These are phyloP conservation scores for Achaetomium macrosporum DNA, from an alignment of 2,329 filamentous ascomycete genomes.

Conservation along the genomic window DNA sequence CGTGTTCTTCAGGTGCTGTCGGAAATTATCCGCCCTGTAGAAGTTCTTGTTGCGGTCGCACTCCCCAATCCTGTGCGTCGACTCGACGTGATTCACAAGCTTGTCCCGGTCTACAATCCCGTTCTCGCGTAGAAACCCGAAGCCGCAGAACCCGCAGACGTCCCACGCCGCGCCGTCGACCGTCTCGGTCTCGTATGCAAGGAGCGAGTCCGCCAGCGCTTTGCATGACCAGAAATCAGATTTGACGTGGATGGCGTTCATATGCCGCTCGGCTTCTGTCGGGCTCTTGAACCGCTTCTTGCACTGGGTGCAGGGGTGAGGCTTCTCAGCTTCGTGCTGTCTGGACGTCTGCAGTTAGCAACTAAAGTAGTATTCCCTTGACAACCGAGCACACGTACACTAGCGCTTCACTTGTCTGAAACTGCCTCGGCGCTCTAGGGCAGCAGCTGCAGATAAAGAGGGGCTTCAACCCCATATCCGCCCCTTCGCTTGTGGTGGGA, in stretches of 20 bases:
- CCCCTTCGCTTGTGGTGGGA: background rate
- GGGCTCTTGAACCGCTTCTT: conserved; percentile 24
- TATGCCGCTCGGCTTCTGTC: conserved; percentile 23
- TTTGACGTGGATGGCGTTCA: conserved; percentile 25
- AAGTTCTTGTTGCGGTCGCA: conserved; percentile 24
- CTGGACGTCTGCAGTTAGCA: conserved; percentile 1
- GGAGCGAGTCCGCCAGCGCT: conserved; percentile 16
- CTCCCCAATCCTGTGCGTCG: conserved; percentile 18
- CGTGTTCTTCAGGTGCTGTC: conserved; percentile 23
- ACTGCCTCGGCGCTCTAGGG: conserved; percentile 18
- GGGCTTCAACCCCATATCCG: background rate
- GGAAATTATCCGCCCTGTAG: conserved; percentile 24
- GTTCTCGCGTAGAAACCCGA: conserved; percentile 14
- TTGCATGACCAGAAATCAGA: conserved; percentile 24
- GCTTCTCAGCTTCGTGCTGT: conserved; percentile 23
- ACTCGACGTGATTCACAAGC: conserved; percentile 18
- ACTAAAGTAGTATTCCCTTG: background rate
- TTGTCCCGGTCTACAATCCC: conserved; percentile 3
- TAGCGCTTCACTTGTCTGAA: conserved; percentile 17
- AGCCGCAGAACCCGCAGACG: conserved; percentile 23
- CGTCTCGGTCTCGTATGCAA: conserved; percentile 15
- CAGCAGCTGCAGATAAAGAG: conserved; percentile 22
- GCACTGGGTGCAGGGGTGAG: conserved; percentile 22
- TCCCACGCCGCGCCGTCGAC: conserved; percentile 16
- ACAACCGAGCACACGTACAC: conserved; percentile 9